Percentiles rank a stretch among this genome's conserved stretches.
phyloP scores from a whole-genome alignment of 2,329 filamentous ascomycete species.

The Diaporthe citrichinensis region DNA sequence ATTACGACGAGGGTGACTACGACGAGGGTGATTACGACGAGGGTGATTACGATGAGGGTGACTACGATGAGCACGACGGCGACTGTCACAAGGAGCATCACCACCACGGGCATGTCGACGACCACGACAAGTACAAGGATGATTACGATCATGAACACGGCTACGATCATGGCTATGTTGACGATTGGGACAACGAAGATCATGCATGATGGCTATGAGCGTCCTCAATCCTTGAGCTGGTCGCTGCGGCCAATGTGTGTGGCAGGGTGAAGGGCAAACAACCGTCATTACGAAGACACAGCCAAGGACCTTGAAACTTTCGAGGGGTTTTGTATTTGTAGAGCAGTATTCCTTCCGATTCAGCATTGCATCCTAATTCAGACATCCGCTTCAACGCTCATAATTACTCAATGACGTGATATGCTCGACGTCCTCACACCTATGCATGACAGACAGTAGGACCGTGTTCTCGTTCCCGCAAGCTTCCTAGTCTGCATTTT shows the following conservation, averaged over 20 bases:
- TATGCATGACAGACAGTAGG: neutral
- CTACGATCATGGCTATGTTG: conserved; percentile 3
- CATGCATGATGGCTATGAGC: neutral
- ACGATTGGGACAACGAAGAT: conserved; percentile 21
- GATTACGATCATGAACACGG: neutral
- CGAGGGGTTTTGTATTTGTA: conserved; percentile 32
- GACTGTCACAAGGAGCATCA: neutral
- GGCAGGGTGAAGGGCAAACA: neutral
- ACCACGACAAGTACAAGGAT: neutral
- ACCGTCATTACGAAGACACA: conserved; percentile 14
- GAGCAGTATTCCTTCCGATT: conserved; percentile 30
- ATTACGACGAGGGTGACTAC: neutral
- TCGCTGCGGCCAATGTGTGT: neutral
- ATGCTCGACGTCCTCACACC: neutral
- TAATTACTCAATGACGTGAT: neutral
- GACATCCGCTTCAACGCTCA: neutral
- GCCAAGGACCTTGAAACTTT: conserved; percentile 29
- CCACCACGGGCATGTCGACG: neutral
- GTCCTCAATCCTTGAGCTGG: neutral
- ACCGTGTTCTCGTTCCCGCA: neutral
- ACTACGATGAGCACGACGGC: neutral
- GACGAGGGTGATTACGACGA: neutral
- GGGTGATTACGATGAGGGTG: neutral
- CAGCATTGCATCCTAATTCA: conserved; percentile 23
- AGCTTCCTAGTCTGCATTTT: neutral